Base-by-base conservation (phyloP, 2,329 filamentous ascomycete genomes). In the Colletotrichum lindemuthianum region DNA sequence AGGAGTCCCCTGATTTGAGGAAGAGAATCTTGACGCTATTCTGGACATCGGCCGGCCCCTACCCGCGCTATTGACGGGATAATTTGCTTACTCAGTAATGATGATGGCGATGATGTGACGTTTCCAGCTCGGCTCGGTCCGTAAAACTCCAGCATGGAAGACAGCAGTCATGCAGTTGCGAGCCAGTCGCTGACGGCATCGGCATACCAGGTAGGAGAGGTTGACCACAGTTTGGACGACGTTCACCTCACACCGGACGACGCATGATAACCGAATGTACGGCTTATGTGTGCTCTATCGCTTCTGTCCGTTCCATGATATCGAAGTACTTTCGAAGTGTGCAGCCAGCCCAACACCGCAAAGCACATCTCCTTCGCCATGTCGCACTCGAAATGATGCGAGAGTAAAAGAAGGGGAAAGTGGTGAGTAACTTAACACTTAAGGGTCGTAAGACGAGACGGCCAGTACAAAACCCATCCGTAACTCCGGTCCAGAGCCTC, bases 391-490 rank as follows among this genome's bases (percentile, higher is more conserved):
- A 53, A 64, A 24, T 33, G 13, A 53, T 49, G 60, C 37, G 11
- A 16, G 39, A 47, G 32, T 51, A 40, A 50, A 32, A 39, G 41
- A 57, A 56, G 41, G 15, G 37, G n/a, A 45, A 15, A 16, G 44
- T 33, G n/a, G 44, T 57, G 52, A 50, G 37, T 43, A 61, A 37
- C 51, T 60, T 49, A 60, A 41, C 53, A 50, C 32, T 51, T 37
- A 12, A 57, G 49, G 40, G 52, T 39, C 49, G 54, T 50, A 47
- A 51, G 39, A 47, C 33, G 43, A 41, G 37, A 59, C 39, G 36
- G 48, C 43, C 47, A 64, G 48, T 64, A 59, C 60, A 48, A 44
- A 63, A 64, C 36, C 48, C 45, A 49, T 57, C 36, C 54, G 15
- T 33, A 40, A 48, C 32, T 40, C 53, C 59, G 49, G 37, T 58